These are phyloP conservation scores for Conticribra weissflogii DNA, from an alignment of 108 stramenopile species.

Conservation along the genomic window DNA sequence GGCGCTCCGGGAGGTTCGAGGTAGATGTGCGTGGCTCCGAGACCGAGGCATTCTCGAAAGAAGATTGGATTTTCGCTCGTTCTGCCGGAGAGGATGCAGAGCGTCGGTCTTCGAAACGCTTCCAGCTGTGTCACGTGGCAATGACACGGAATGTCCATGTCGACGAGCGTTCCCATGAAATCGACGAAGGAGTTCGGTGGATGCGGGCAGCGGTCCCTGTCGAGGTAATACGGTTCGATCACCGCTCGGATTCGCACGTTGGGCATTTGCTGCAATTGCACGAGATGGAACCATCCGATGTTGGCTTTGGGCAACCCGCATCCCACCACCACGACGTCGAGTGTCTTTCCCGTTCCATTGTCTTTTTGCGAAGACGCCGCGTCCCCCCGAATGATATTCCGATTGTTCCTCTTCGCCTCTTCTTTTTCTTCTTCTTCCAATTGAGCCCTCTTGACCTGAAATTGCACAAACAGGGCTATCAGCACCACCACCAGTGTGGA, in stretches of 20 bases:
- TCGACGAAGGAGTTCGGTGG: constrained; percentile 46
- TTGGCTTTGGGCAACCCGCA: constrained; percentile 63
- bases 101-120: constrained; percentile 20
- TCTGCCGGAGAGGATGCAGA: constrained; percentile 63
- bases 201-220: constrained; percentile 27
- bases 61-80: constrained; percentile 74
- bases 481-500: constrained; percentile 29
- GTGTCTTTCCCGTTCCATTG: not conserved
- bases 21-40: constrained; percentile 65
- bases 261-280: constrained; percentile 73
- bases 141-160: constrained; percentile 47
- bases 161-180: constrained; percentile 33
- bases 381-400: too few relatives aligned
- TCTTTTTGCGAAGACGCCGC: not conserved
- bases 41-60: constrained; percentile 57
- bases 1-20: constrained; percentile 87
- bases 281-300: constrained; percentile 87
- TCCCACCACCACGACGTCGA: constrained; percentile 69
- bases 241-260: constrained; percentile 50
- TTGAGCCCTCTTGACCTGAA: too few relatives aligned
- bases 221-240: constrained; percentile 74
- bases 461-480: constrained; percentile 23
- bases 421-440: constrained; percentile 1
- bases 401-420: too few relatives aligned
- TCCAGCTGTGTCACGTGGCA: constrained; percentile 47